phyloP scores from a whole-genome alignment of 108 stramenopile genomes.

The Skeletonema grethae region DNA sequence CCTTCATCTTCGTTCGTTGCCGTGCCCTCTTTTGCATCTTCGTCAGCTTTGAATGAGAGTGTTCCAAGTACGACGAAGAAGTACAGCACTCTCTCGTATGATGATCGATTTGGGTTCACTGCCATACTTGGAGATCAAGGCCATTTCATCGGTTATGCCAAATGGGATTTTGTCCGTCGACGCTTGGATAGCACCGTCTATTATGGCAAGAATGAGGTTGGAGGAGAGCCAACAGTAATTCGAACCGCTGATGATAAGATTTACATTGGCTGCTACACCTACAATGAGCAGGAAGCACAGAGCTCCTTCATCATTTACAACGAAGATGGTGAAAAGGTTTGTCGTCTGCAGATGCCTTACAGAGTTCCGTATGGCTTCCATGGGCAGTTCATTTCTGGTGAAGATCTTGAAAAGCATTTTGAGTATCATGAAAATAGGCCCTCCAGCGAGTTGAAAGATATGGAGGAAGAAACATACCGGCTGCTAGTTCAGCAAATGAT shows the following conservation, averaged over 20 bases:
- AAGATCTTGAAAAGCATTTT: slow-evolving; percentile 39
- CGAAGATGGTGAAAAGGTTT: slow-evolving; percentile 25
- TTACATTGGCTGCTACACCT: slow-evolving; percentile 44
- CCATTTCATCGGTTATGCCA: slow-evolving; percentile 42
- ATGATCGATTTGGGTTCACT: slow-evolving; percentile 36
- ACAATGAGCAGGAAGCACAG: slow-evolving; percentile 21
- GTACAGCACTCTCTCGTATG: slow-evolving; percentile 29
- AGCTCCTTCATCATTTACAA: slow-evolving; percentile 43
- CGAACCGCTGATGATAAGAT: slow-evolving; percentile 20
- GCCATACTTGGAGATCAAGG: slow-evolving; percentile 31
- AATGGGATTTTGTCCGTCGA: slow-evolving; percentile 39
- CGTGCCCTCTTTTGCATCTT: neutral
- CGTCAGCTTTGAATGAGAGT: neutral
- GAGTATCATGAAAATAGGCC: slow-evolving; percentile 20
- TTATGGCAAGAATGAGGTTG: slow-evolving; percentile 34
- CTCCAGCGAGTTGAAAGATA: neutral
- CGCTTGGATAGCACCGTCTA: slow-evolving; percentile 39
- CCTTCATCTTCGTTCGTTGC: neutral
- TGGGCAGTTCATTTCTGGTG: slow-evolving; percentile 29
- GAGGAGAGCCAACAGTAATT: slow-evolving; percentile 39
- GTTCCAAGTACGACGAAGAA: neutral
- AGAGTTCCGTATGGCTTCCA: slow-evolving; percentile 46
- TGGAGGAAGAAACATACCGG: neutral
- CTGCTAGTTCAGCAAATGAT: neutral
- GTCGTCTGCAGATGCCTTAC: slow-evolving; percentile 42